phyloP scores from a whole-genome alignment of 768 basidiomycete species.

The Macrolepiota albuminosa region DNA sequence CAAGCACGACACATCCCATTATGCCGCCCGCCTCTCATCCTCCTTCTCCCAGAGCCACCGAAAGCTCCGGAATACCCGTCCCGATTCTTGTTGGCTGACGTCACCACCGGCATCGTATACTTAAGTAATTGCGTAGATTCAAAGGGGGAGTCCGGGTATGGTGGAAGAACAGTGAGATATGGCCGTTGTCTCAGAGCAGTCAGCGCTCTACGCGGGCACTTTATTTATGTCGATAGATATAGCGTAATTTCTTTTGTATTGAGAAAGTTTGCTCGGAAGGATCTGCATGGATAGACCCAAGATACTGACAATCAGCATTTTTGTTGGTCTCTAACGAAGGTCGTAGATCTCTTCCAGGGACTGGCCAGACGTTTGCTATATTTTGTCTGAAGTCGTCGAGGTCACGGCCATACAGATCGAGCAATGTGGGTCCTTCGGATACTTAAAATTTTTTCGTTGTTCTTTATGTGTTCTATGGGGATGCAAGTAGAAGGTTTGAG shows the following conservation, averaged over 20 bases:
- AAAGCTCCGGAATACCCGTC: slow-evolving; percentile 30
- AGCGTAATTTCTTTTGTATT: slow-evolving; percentile 26
- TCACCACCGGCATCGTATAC: slow-evolving; percentile 34
- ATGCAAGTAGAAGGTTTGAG: background rate
- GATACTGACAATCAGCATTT: slow-evolving; percentile 34
- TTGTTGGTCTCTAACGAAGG: slow-evolving; percentile 36
- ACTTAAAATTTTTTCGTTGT: slow-evolving; percentile 29
- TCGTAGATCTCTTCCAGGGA: slow-evolving; percentile 26
- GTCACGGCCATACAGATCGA: slow-evolving; percentile 28
- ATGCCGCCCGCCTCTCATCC: slow-evolving; percentile 24
- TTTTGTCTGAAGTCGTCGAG: slow-evolving; percentile 27
- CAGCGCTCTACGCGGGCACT: slow-evolving; percentile 32
- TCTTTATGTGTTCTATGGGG: slow-evolving; percentile 20
- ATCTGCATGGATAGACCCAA: slow-evolving; percentile 27
- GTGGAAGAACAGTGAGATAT: slow-evolving; percentile 37
- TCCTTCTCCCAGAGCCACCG: slow-evolving; percentile 22
- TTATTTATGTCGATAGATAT: slow-evolving; percentile 28
- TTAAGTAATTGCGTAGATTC: slow-evolving; percentile 36
- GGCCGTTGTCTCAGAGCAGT: slow-evolving; percentile 37
- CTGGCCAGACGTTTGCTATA: slow-evolving; percentile 23
- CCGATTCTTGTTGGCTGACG: slow-evolving; percentile 33
- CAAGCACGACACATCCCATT: slow-evolving; percentile 24
- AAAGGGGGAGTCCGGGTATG: slow-evolving; percentile 30
- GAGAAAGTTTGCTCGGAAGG: slow-evolving; percentile 13
- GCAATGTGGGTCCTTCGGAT: slow-evolving; percentile 27